Evolutionary conservation across 2,329 filamentous ascomycete genomes (phyloP).

Genomic region (Dactylellina leptospora): DNA sequence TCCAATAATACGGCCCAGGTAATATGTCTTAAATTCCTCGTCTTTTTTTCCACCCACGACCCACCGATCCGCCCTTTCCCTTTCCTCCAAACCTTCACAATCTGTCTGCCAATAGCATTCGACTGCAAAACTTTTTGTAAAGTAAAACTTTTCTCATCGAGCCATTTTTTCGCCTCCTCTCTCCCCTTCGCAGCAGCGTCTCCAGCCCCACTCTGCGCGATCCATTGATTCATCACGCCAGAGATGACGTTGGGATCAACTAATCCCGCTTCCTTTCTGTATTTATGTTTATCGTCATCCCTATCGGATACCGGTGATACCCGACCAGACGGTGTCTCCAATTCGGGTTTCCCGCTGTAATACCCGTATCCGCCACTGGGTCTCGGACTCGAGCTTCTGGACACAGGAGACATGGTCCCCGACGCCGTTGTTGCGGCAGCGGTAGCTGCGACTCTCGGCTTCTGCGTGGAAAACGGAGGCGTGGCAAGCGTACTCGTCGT

Average conservation of each 20-base stretch:
- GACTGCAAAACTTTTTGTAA: constrained; percentile 48
- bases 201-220: constrained; percentile 29
- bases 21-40: constrained; percentile 10
- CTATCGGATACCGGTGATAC: constrained; percentile 31
- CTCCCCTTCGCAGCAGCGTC: constrained; percentile 37
- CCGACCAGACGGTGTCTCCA: constrained; percentile 21
- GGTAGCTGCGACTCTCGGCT: constrained; percentile 14
- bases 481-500: constrained; percentile 51
- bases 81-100: constrained; percentile 44
- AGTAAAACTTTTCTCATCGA: constrained; percentile 49
- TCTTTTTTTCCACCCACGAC: constrained; percentile 36
- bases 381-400: constrained; percentile 39
- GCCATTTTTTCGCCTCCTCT: constrained; percentile 48
- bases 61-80: constrained; percentile 19
- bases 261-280: constrained; percentile 41
- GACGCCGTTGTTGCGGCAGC: neutral
- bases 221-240: constrained; percentile 49
- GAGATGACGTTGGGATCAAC: constrained; percentile 30
- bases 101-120: constrained; percentile 32
- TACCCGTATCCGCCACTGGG: constrained; percentile 44
- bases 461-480: constrained; percentile 32
- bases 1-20: constrained; percentile 33
- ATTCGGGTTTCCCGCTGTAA: constrained; percentile 25
- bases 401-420: constrained; percentile 36
- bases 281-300: constrained; percentile 49